Evolutionary conservation across 768 basidiomycete species (phyloP).

Genomic region (Amanita rimosa): DNA sequence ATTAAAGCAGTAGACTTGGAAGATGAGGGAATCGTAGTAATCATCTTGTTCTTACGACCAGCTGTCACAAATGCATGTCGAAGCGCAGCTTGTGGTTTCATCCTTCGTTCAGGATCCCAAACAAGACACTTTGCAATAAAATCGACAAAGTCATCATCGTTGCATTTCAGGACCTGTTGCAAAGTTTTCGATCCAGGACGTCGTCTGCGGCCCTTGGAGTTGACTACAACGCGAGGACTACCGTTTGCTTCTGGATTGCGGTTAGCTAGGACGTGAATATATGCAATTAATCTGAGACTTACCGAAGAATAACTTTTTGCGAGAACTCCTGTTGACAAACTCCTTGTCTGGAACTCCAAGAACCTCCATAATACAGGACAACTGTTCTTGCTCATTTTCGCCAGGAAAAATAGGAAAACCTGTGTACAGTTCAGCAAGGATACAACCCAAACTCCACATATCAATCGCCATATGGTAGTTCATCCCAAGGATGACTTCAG

Average conservation of each 20-base stretch:
- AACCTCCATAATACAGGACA: slow-evolving; percentile 99
- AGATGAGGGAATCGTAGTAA: slow-evolving; percentile 26
- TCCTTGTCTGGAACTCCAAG: slow-evolving; percentile 93
- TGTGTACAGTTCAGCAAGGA: slow-evolving; percentile 92
- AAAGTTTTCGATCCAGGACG: slow-evolving; percentile 88
- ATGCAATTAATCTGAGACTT: slow-evolving; percentile 13
- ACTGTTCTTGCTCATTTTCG: slow-evolving; percentile 96
- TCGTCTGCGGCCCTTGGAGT: slow-evolving; percentile 90
- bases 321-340: slow-evolving; percentile 85
- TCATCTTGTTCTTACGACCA: slow-evolving; percentile 42
- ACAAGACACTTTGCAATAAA: slow-evolving; percentile 95
- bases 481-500: slow-evolving; percentile 98
- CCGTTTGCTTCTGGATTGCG: slow-evolving; percentile 70
- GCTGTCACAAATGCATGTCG: slow-evolving; percentile 82
- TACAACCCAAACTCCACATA: slow-evolving; percentile 99
- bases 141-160: slow-evolving; percentile 93
- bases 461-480: slow-evolving; percentile 99
- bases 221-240: slow-evolving; percentile 86
- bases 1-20: slow-evolving; percentile 49
- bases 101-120: slow-evolving; percentile 94
- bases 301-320: slow-evolving; percentile 97
- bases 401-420: slow-evolving; percentile 99
- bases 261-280: slow-evolving; percentile 6
- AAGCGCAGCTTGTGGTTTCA: slow-evolving; percentile 89
- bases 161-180: slow-evolving; percentile 78